phyloP scores from a whole-genome alignment of 495 filamentous ascomycete species.

The Penicillium paxilli region DNA sequence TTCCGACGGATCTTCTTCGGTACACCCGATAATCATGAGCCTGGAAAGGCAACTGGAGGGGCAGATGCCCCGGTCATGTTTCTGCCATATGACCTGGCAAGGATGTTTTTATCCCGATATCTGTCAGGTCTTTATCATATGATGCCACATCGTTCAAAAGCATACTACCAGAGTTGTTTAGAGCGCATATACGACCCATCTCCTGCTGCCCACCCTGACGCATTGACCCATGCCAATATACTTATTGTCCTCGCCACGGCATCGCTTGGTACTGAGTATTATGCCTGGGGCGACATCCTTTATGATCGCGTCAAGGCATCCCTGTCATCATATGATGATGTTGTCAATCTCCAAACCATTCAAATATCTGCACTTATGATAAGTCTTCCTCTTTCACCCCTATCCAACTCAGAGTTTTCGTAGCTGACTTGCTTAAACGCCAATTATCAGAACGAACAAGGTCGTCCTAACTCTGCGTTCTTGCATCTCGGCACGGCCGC shows the following conservation, averaged over 20 bases:
- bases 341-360: constrained; percentile 44
- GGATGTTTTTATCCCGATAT: constrained; percentile 33
- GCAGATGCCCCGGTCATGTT: constrained; percentile 34
- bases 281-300: constrained; percentile 39
- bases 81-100: constrained; percentile 37
- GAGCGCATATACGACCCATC: constrained; percentile 31
- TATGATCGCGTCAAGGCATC: constrained; percentile 44
- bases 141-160: constrained; percentile 31
- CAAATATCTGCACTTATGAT: constrained; percentile 47
- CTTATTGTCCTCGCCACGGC: constrained; percentile 35
- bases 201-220: constrained; percentile 21
- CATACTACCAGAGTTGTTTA: constrained; percentile 28
- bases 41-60: constrained; percentile 3
- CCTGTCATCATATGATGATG: constrained; percentile 33
- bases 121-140: constrained; percentile 35
- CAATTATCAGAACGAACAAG: constrained; percentile 44
- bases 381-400: constrained; percentile 21
- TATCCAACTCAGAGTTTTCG: background rate
- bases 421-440: constrained; percentile 24
- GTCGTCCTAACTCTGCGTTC: constrained; percentile 44
- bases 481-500: constrained; percentile 37
- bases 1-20: constrained; percentile 49
- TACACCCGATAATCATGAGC: constrained; percentile 35
- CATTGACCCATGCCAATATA: constrained; percentile 27
- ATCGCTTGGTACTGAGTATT: constrained; percentile 34